Base-by-base conservation (phyloP, 2,329 filamentous ascomycete species). In the Didymella keratinophila region DNA sequence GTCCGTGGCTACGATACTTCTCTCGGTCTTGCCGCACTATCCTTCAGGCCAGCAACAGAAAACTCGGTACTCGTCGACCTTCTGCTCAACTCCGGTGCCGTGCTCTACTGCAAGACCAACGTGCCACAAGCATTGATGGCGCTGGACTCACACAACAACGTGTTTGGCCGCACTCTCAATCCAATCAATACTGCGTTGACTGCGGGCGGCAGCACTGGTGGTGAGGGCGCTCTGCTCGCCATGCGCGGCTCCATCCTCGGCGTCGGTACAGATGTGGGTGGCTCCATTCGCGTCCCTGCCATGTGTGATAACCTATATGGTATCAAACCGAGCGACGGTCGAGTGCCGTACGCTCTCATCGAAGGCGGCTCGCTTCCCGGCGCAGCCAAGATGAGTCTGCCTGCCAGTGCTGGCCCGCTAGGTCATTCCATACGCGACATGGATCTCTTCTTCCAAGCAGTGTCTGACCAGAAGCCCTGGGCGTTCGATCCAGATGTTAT, bases 181-280 rank as follows among this genome's bases (percentile, higher is more conserved):
- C 80, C 83, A 0, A 70, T 78, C 51, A 83, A 84, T 56, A 72
- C 68, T 9, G 66, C 71, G 2, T 72, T 84, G 18, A 84, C 83
- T 4, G 80, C 82, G 2, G 83, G 83, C 3, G 83, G 83, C 9
- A 82, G 78, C 58, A 81, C 79, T 3, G 83, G 83, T 10, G 83
- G 83, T 18, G 83, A 85, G 70, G 82, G 80, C 20, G 82, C 83
- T 2, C 71, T 86, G 3, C 49, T 85, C 2, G 81, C 79, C 0
- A 78, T 82, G 65, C 70, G 79, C 20, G 83, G 83, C 0, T 81
- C 78, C 10, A 62, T 82, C 0, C 63, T 85, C 0, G 83, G 83
- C 3, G 78, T 85, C 1, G 83, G 83, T 2, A 85, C 83, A 3
- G 83, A 86, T 64, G 80, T 85, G 8, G 83, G 83, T n/a, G 82